A percentile compares a stretch with the other conserved stretches of the same genome.
phyloP scores from a whole-genome alignment of 2,329 filamentous ascomycete species.

The Claviceps pusilla region DNA sequence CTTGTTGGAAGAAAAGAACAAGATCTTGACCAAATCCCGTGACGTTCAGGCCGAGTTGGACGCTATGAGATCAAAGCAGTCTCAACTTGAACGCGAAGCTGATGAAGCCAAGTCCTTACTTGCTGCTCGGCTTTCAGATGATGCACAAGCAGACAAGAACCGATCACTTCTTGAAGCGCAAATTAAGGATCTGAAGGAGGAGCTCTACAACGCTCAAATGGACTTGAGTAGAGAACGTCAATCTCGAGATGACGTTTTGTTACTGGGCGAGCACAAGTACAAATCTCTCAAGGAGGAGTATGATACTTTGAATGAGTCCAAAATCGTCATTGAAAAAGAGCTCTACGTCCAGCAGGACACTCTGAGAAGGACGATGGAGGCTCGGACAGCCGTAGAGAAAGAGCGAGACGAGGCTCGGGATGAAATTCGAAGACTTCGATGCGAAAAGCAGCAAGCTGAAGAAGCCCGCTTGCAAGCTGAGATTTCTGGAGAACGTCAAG shows the following conservation, averaged over 20 bases:
- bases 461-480: constrained; percentile 75
- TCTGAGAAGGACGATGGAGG: constrained; percentile 70
- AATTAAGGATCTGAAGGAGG: constrained; percentile 70
- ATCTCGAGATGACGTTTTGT: constrained; percentile 82
- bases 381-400: constrained; percentile 62
- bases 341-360: constrained; percentile 92
- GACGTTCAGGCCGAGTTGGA: constrained; percentile 80
- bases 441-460: constrained; percentile 72
- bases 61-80: constrained; percentile 70
- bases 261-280: constrained; percentile 80
- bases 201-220: constrained; percentile 71
- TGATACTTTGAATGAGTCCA: constrained; percentile 75
- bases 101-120: constrained; percentile 75
- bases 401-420: constrained; percentile 80
- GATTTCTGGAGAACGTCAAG: constrained; percentile 60
- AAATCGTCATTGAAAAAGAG: constrained; percentile 96
- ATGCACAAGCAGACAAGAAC: constrained; percentile 69
- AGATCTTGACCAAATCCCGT: constrained; percentile 57
- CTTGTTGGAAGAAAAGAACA: constrained; percentile 63
- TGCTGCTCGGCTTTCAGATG: constrained; percentile 77
- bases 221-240: constrained; percentile 85
- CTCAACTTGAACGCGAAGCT: constrained; percentile 74
- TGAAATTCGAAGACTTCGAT: constrained; percentile 68
- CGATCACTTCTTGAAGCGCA: constrained; percentile 74
- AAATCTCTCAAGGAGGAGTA: constrained; percentile 71